Base-by-base conservation (phyloP, 192 early-diverging fungal species). In the Coemansia sp. region DNA sequence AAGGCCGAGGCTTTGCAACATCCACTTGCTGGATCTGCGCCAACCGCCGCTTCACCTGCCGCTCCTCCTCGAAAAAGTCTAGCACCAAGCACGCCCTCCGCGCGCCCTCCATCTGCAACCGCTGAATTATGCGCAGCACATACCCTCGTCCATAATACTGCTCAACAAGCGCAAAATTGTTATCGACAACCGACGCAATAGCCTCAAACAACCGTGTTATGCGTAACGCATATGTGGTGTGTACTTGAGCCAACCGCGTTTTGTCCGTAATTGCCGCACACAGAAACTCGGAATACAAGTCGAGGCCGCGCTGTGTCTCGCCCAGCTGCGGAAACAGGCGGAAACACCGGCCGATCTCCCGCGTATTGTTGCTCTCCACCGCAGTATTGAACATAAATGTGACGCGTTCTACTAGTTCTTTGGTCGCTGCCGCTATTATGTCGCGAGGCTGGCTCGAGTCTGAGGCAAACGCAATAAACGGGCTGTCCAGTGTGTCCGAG, bases 141-240 rank as follows among this genome's bases (percentile, higher is more conserved):
- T 87, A 87, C 10, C 96, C 94, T 4, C 86, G 78, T 2, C 97
- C 97, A 76, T 95, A 97, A 60, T 91, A 84, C 8, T 84, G 73
- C 62, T 94, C 86, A 3, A 99, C 89, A 2, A 95, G 81, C 5
- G 89, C 84, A 54, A 94, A 88, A 64, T 97, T 92, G 61, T 89
- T 87, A 73, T 97, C 93, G 37, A 98, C 83, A n/a, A 94, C 83
- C 4, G 85, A 75, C 2, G 95, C 95, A 54, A 93, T 87, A 10
- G 85, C 86, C 76, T 99, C 97, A 75, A 95, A 99, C 48, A 99
- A 69, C 20, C 84, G 66, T 12, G 89, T 95, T n/a, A 97, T 59
- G 10, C 89, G 82, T 43, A 90, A 84, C 6, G 92, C 93, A 70
- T 88, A 94, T 35, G 89, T 75, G 53, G 13, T 67, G 3, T 47